phyloP scores from a whole-genome alignment of 2,329 filamentous ascomycete species.

The Aspergillus sp. region DNA sequence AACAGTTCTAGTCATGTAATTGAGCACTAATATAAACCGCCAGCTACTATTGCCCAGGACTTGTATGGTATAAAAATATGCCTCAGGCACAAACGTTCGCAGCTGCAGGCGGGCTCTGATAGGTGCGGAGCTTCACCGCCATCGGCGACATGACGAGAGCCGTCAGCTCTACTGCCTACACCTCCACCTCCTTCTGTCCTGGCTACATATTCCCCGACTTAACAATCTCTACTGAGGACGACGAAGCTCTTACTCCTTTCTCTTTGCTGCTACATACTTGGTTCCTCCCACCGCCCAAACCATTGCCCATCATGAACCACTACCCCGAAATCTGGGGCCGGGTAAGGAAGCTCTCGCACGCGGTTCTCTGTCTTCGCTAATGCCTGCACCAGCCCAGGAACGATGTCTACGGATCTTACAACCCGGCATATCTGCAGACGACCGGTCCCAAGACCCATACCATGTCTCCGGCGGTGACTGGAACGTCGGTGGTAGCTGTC shows the following conservation, averaged over 20 bases:
- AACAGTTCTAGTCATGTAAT: too few species aligned
- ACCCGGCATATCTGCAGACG: constrained; percentile 70
- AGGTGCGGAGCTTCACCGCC: constrained; percentile 7
- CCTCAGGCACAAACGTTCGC: too few species aligned
- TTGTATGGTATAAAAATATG: too few species aligned
- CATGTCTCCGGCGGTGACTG: constrained; percentile 86
- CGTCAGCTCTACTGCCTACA: constrained; percentile 31
- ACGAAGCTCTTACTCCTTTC: too few species aligned
- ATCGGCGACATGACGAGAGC: constrained; percentile 11
- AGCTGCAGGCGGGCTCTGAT: too few species aligned
- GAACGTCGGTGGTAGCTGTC: constrained; percentile 86
- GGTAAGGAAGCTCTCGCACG: constrained; percentile 30
- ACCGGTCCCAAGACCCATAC: constrained; percentile 71
- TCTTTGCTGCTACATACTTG: too few species aligned
- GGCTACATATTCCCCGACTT: too few species aligned
- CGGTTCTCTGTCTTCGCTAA: constrained; percentile 23
- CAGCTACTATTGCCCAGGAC: too few species aligned
- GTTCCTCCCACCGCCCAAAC: too few species aligned
- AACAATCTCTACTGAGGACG: too few species aligned
- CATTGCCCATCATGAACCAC: constrained; percentile 53
- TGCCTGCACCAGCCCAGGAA: constrained; percentile 67
- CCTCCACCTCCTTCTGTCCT: too few species aligned
- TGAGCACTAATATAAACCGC: too few species aligned
- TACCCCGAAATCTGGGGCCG: constrained; percentile 58
- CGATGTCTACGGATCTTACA: constrained; percentile 92